Percentiles rank a stretch among this genome's conserved stretches.
Evolutionary conservation across 441 rosid genomes (phyloP).

Genomic region (Euphorbia celastroides): DNA sequence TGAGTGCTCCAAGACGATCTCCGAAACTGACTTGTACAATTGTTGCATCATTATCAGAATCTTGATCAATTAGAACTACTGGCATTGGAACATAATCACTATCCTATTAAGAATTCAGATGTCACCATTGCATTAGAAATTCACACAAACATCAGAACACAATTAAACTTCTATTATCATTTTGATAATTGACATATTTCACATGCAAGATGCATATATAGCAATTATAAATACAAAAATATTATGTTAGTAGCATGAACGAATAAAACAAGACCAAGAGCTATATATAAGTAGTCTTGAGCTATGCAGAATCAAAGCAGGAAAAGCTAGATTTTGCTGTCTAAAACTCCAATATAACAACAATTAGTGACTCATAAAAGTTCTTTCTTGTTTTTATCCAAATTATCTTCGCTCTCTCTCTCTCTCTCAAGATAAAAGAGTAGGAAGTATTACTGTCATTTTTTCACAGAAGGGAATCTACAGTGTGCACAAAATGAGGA

Average conservation of each 20-base stretch:
- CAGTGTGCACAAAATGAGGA: too few species aligned
- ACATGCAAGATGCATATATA: neutral
- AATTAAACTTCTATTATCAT: constrained; percentile 13
- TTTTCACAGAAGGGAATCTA: too few species aligned
- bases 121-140: constrained; percentile 27
- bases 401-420: too few species aligned
- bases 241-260: neutral
- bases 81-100: constrained; percentile 56
- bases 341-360: neutral
- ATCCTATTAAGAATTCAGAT: constrained; percentile 51
- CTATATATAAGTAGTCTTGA: neutral
- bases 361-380: neutral
- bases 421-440: too few species aligned
- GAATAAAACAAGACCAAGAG: neutral
- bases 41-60: constrained; percentile 78
- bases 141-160: constrained; percentile 24
- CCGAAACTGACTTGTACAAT: constrained; percentile 88
- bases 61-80: constrained; percentile 77
- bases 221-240: too few species aligned
- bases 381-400: too few species aligned
- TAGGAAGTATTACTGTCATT: too few species aligned
- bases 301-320: neutral
- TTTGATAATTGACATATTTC: constrained; percentile 4
- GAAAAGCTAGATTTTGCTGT: neutral
- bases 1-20: constrained; percentile 91